Evolutionary conservation across 371 early-diverging fungal species (phyloP), one percentile per base, ranked within the genome.

Genomic region (Globomyces sp.): DNA sequence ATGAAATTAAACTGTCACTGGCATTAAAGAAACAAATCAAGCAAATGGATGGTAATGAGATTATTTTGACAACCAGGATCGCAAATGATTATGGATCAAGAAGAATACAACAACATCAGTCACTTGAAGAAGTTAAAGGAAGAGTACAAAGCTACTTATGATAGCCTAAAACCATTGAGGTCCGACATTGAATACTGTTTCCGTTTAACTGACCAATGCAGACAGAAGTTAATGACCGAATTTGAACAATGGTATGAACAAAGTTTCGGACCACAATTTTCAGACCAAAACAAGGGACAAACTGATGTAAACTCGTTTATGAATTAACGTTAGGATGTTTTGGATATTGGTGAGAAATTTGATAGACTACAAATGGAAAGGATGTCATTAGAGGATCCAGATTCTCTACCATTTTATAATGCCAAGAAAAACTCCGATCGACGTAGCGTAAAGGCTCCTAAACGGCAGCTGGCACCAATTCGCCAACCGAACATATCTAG

Each of bases 311-410:
- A 40, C n/a, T n/a, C 9, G 34, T 3, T 51, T 36, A 45, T 41
- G n/a, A 34, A 46, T 46, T 37, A 39, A 44, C 39, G 45, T 4
- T 49, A 81, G 78, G 82, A 81, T 58, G 52, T 78, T 39, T 71
- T 82, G 77, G 83, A 83, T 61, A 77, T 83, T 66, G 83, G 80
- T 2, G 83, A 83, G 62, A 79, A 78, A 64, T 83, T 83, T 64
- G 83, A 83, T 50, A 47, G 73, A 3, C 57, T 83, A 63, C 83
- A 83, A 63, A 62, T 79, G 74, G 79, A 80, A 61, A 50, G 73
- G 36, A 79, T 81, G 79, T 76, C 78, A 24, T 75, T 72, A 43
- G 82, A 81, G 60, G 79, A 81, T 65, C 82, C 82, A 24, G 82
- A 81, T 53, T 75, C 77, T 3, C 53, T 81, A 59, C 79, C 82